A percentile compares a stretch with the other conserved stretches of the same genome.
Conservation (phyloP, 1,139 yeast species). For the Kurtzmaniella natalensis region DNA sequence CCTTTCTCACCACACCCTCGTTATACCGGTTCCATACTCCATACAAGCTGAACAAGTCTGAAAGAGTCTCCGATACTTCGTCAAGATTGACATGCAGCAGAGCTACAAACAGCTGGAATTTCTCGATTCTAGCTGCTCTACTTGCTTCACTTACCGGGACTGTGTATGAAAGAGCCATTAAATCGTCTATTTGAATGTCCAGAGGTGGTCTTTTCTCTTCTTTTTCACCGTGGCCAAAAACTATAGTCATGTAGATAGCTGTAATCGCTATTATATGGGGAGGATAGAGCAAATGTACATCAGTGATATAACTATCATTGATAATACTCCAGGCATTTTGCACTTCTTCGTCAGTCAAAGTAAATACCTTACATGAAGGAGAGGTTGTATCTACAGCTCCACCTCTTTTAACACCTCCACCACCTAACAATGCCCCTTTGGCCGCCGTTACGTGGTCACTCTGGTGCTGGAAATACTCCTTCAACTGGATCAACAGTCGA, state of each 20-base stretch:
- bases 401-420: slow-evolving; percentile 23
- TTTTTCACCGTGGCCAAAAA: slow-evolving; percentile 34
- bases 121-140: slow-evolving; percentile 42
- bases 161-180: slow-evolving; percentile 25
- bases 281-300: slow-evolving; percentile 73
- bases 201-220: slow-evolving; percentile 3
- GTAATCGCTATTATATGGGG: slow-evolving; percentile 90
- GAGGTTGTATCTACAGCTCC: slow-evolving; percentile 10
- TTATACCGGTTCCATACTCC: slow-evolving; percentile 83
- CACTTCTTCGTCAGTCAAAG: slow-evolving; percentile 61
- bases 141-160: slow-evolving; percentile 16
- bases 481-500: slow-evolving; percentile 61
- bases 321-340: slow-evolving; percentile 88
- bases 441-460: slow-evolving; percentile 15
- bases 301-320: slow-evolving; percentile 88
- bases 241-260: slow-evolving; percentile 70
- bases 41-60: slow-evolving; percentile 73
- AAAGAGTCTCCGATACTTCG: slow-evolving; percentile 75
- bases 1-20: slow-evolving; percentile 46
- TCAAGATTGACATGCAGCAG: slow-evolving; percentile 73
- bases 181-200: slow-evolving; percentile 37
- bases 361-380: slow-evolving; percentile 25
- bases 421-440: no score
- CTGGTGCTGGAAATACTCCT: slow-evolving; percentile 34
- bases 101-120: slow-evolving; percentile 64